These are phyloP conservation scores for Scutellaria minor DNA, from an alignment of 257 asterid genomes.

Conservation along the genomic window DNA sequence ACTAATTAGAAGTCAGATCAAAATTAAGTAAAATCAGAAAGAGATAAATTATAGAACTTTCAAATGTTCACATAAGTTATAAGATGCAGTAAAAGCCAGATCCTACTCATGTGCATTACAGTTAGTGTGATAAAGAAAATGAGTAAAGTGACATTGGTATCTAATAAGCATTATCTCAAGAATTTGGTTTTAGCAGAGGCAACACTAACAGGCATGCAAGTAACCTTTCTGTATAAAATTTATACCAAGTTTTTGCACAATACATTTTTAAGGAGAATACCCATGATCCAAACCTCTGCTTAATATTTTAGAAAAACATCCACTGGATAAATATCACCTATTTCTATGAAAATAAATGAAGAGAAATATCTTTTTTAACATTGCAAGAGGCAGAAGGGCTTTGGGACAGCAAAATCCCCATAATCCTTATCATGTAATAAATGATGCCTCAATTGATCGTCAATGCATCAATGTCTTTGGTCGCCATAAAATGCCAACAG, in stretches of 20 bases:
- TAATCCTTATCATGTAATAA: not conserved
- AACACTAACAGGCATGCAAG: not conserved
- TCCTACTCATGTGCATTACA: not conserved
- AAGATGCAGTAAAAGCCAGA: not conserved
- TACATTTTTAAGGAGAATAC: not conserved
- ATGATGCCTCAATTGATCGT: constrained; percentile 9
- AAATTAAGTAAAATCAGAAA: constrained; percentile 18
- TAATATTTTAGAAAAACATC: not conserved
- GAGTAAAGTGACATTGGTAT: not conserved
- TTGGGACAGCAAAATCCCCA: constrained; percentile 1
- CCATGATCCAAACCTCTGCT: constrained; percentile 19
- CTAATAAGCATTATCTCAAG: constrained; percentile 8
- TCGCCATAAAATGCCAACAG: constrained; percentile 4
- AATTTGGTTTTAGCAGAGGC: not conserved
- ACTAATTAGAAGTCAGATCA: constrained; percentile 34
- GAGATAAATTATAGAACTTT: not conserved
- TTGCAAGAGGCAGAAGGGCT: not conserved
- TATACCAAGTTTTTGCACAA: not conserved
- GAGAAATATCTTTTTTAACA: not conserved
- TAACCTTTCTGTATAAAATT: not conserved
- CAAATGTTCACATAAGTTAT: not conserved
- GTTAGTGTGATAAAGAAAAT: not conserved
- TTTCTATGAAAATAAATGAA: constrained; percentile 17
- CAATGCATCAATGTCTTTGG: constrained; percentile 16
- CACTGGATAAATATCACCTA: not conserved